Evolutionary conservation across 495 filamentous ascomycete genomes (phyloP).

Genomic region (Trichocladium antarcticum): DNA sequence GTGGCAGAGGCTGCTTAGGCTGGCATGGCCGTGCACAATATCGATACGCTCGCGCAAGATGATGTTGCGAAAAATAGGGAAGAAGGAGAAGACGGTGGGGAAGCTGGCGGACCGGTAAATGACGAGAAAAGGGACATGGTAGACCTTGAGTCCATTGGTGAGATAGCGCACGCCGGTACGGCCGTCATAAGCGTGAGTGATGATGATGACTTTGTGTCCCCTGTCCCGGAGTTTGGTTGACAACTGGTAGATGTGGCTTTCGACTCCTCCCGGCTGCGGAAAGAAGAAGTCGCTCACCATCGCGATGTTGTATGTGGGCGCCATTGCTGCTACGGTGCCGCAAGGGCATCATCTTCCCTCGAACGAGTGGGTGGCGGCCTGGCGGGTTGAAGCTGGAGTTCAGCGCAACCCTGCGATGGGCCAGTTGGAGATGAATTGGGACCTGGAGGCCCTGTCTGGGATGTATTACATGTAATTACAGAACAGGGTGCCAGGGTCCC

Average conservation of each 20-base stretch:
- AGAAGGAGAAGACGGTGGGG: slow-evolving; percentile 96
- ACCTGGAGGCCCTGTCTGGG: no score
- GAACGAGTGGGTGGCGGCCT: neutral
- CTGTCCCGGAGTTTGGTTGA: slow-evolving; percentile 93
- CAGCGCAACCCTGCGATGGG: no score
- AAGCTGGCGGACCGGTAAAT: slow-evolving; percentile 93
- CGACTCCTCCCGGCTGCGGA: slow-evolving; percentile 88
- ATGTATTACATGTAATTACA: no score
- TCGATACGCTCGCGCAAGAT: slow-evolving; percentile 86
- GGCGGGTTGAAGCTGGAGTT: neutral
- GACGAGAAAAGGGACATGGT: slow-evolving; percentile 90
- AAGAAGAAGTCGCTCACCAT: slow-evolving; percentile 99
- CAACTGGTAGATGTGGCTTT: slow-evolving; percentile 97
- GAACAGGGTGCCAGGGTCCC: neutral
- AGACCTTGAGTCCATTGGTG: slow-evolving; percentile 96
- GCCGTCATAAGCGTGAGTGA: slow-evolving; percentile 91
- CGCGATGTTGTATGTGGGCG: slow-evolving; percentile 49
- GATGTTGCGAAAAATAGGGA: slow-evolving; percentile 93
- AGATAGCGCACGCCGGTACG: slow-evolving; percentile 92
- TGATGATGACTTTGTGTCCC: slow-evolving; percentile 94
- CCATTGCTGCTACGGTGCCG: slow-evolving; percentile 32
- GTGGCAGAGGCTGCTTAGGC: slow-evolving; percentile 81
- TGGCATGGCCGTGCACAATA: slow-evolving; percentile 94
- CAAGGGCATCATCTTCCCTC: slow-evolving; percentile 5
- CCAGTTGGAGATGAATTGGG: neutral